Percentiles rank a stretch among this genome's conserved stretches.
Conservation (phyloP, 2,329 filamentous ascomycete species). For the Fusarium pseudonygamai region DNA sequence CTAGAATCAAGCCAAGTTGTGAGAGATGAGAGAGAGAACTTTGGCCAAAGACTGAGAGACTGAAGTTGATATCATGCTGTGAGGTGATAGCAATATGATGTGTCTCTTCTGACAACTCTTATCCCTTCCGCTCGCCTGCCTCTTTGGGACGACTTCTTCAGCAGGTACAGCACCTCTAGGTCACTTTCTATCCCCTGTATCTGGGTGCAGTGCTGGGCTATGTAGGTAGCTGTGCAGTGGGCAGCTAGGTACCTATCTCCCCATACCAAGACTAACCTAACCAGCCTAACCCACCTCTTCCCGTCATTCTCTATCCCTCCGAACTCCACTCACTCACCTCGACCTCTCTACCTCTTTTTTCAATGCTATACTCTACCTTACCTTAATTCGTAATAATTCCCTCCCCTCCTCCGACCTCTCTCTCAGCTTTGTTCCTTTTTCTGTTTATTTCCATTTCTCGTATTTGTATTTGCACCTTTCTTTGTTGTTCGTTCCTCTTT, state of each 20-base stretch:
- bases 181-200: constrained; percentile 13
- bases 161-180: constrained; percentile 9
- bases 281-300: constrained; percentile 17
- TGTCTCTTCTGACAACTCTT: constrained; percentile 7
- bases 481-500: constrained; percentile 16
- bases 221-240: background rate
- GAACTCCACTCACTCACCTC: background rate
- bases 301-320: constrained; percentile 23
- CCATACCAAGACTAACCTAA: constrained; percentile 14
- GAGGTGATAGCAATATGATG: background rate
- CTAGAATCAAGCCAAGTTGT: constrained; percentile 1
- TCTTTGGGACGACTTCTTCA: constrained; percentile 14
- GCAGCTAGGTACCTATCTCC: constrained; percentile 4
- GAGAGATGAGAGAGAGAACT: constrained; percentile 18
- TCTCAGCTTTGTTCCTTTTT: constrained; percentile 6
- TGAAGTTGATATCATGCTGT: background rate
- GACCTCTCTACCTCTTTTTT: constrained; percentile 4
- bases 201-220: background rate
- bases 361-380: constrained; percentile 11
- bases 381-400: constrained; percentile 33
- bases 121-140: constrained; percentile 20
- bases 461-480: constrained; percentile 9
- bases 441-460: constrained; percentile 13
- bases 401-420: constrained; percentile 17
- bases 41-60: background rate